phyloP scores from a whole-genome alignment of 345 rosid species.

The Gossypium thurberi region DNA sequence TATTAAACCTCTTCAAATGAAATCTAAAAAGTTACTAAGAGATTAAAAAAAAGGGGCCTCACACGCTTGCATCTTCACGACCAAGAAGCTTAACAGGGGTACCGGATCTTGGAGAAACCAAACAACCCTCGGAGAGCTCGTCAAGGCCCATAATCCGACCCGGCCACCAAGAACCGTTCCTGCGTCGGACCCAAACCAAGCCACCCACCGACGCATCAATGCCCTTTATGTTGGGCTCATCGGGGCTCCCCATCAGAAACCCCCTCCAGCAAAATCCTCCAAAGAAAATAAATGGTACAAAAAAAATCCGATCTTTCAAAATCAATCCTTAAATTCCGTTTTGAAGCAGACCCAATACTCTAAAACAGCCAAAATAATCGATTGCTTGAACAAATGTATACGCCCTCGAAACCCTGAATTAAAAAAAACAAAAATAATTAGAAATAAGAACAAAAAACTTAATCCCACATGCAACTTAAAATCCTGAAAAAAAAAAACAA shows the following conservation, averaged over 20 bases:
- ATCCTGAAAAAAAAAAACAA: not conserved
- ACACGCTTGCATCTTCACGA: slow-evolving; percentile 93
- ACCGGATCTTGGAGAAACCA: slow-evolving; percentile 79
- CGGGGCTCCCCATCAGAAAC: slow-evolving; percentile 64
- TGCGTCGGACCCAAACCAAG: slow-evolving; percentile 93
- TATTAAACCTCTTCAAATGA: not conserved
- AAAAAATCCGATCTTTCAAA: slow-evolving; percentile 15
- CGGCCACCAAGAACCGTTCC: slow-evolving; percentile 99
- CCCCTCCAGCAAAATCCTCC: slow-evolving; percentile 14
- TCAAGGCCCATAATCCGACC: slow-evolving; percentile 72
- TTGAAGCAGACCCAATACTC: slow-evolving; percentile 15
- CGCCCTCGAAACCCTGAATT: slow-evolving; percentile 14
- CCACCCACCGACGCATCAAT: slow-evolving; percentile 92
- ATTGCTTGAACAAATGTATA: slow-evolving; percentile 22
- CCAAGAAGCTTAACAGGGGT: slow-evolving; percentile 96
- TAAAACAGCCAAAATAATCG: slow-evolving; percentile 18
- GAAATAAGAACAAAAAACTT: not conserved
- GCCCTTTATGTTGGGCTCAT: slow-evolving; percentile 46
- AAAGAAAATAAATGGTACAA: not conserved
- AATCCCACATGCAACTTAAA: slow-evolving; percentile 24
- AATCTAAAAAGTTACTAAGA: not conserved
- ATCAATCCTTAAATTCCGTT: slow-evolving; percentile 15
- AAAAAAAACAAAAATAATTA: not conserved
- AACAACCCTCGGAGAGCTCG: slow-evolving; percentile 61
- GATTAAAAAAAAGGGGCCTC: slow-evolving; percentile 26